phyloP scores from a whole-genome alignment of 345 rosid genomes.

The Firmiana major region DNA sequence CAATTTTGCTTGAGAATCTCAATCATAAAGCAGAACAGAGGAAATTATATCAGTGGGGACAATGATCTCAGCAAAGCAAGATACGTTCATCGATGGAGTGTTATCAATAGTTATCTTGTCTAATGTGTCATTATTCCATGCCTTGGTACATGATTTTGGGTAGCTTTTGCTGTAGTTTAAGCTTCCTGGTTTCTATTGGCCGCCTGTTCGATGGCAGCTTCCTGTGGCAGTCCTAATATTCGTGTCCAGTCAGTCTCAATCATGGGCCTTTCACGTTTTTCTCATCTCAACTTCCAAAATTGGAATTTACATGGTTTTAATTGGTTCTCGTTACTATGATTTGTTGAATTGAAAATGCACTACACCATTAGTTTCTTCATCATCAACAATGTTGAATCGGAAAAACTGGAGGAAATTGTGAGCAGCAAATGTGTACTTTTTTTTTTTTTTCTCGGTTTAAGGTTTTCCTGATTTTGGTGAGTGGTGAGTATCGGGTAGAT shows the following conservation, averaged over 20 bases:
- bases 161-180: background rate
- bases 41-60: too few relatives aligned
- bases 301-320: background rate
- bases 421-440: too few relatives aligned
- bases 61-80: background rate
- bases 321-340: background rate
- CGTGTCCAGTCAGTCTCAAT: background rate
- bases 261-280: background rate
- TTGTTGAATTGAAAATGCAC: background rate
- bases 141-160: background rate
- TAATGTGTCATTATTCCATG: background rate
- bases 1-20: too few relatives aligned
- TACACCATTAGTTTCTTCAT: background rate
- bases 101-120: background rate
- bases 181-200: background rate
- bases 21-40: too few relatives aligned
- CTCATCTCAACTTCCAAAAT: background rate
- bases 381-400: background rate
- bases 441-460: too few relatives aligned
- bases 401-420: too few relatives aligned
- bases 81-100: background rate
- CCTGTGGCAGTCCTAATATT: background rate
- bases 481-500: too few relatives aligned
- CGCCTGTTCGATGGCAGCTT: background rate
- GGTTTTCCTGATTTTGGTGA: too few relatives aligned